Evolutionary conservation across 164 flowering plant species (phyloP).

Genomic region (Berberis thunbergii): DNA sequence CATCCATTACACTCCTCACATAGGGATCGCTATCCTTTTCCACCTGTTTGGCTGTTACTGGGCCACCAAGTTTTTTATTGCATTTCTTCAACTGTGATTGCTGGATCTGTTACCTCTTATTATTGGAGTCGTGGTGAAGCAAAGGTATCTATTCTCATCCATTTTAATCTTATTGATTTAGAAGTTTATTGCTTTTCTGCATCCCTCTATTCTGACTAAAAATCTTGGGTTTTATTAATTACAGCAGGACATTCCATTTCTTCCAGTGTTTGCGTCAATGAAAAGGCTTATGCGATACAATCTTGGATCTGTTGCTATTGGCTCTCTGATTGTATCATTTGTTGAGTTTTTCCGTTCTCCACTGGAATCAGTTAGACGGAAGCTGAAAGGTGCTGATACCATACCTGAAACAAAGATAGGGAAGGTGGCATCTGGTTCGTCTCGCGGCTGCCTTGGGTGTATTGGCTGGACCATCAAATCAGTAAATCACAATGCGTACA

Average conservation of each 20-base stretch:
- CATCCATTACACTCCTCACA: conserved; percentile 77
- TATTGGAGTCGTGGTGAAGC: conserved; percentile 94
- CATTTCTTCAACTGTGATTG: conserved; percentile 95
- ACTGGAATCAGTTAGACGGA: conserved; percentile 81
- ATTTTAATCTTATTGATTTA: too few species aligned
- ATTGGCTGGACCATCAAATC: conserved; percentile 53
- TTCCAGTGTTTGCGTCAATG: conserved; percentile 92
- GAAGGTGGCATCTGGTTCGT: conserved; percentile 38
- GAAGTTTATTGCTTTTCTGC: background rate
- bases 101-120: conserved; percentile 96
- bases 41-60: conserved; percentile 92
- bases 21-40: conserved; percentile 68
- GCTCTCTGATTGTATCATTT: conserved; percentile 71
- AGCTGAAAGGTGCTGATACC: conserved; percentile 40
- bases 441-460: conserved; percentile 43
- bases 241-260: conserved; percentile 76
- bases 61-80: conserved; percentile 84
- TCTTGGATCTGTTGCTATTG: conserved; percentile 92
- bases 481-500: conserved; percentile 77
- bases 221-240: conserved; percentile 5
- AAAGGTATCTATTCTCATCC: conserved; percentile 36
- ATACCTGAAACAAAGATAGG: conserved; percentile 49
- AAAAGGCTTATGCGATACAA: conserved; percentile 74
- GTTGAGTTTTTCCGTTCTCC: conserved; percentile 71
- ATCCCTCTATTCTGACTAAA: conserved; percentile 1